A percentile compares a stretch with the other conserved stretches of the same genome.
Evolutionary conservation across 345 rosid species (phyloP).

Genomic region (Murraya koenigii): DNA sequence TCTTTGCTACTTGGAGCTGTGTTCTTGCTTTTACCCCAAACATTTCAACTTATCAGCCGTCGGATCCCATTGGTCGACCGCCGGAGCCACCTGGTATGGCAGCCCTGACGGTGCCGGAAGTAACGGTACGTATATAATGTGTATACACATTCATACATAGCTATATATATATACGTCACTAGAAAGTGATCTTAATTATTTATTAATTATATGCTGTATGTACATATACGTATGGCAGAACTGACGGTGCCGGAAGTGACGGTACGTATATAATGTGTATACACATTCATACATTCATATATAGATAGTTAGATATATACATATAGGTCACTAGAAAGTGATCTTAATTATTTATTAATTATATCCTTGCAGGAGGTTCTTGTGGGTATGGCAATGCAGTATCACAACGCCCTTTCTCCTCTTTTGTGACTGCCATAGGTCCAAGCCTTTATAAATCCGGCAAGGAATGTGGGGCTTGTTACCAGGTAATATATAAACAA

Average conservation of each 20-base stretch:
- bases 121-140: slow-evolving; percentile 28
- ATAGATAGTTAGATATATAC: neutral
- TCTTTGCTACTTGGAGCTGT: slow-evolving; percentile 16
- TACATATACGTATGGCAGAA: slow-evolving; percentile 53
- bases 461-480: slow-evolving; percentile 58
- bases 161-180: neutral
- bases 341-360: neutral
- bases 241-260: slow-evolving; percentile 48
- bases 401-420: slow-evolving; percentile 39
- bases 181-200: neutral
- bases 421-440: slow-evolving; percentile 41
- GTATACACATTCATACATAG: neutral
- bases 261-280: slow-evolving; percentile 27
- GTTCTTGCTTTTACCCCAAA: slow-evolving; percentile 26
- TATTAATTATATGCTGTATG: neutral
- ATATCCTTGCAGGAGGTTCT: slow-evolving; percentile 42
- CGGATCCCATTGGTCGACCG: slow-evolving; percentile 34
- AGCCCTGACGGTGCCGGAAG: slow-evolving; percentile 51
- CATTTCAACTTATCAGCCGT: slow-evolving; percentile 21
- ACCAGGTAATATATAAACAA: slow-evolving; percentile 26
- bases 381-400: slow-evolving; percentile 51
- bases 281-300: no score
- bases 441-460: slow-evolving; percentile 47
- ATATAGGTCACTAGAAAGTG: neutral
- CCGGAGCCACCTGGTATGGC: slow-evolving; percentile 60